These are phyloP conservation scores for Hysterangium stoloniferum DNA, from an alignment of 768 basidiomycete genomes.

Conservation along the genomic window DNA sequence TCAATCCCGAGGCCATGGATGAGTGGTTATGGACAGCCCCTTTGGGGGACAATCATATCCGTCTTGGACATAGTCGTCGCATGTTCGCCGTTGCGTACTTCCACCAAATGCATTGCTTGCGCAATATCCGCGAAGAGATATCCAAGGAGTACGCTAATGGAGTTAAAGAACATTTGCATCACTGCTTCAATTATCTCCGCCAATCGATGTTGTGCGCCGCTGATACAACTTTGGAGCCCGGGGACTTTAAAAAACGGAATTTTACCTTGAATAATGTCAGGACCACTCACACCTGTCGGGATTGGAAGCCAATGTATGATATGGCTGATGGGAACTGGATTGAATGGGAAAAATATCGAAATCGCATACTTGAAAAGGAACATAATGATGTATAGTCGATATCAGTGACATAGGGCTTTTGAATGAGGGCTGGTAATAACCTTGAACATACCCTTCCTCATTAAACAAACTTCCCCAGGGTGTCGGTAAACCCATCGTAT, in stretches of 20 bases:
- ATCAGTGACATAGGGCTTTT: too few species aligned
- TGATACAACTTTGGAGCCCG: constrained; percentile 42
- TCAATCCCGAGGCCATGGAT: constrained; percentile 18
- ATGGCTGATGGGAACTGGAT: constrained; percentile 28
- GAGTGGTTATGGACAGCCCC: constrained; percentile 24
- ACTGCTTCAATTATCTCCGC: constrained; percentile 44
- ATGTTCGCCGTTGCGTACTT: constrained; percentile 30
- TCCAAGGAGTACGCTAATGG: neutral
- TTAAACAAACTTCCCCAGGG: too few species aligned
- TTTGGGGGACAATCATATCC: constrained; percentile 24
- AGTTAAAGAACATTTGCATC: constrained; percentile 23
- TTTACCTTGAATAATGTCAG: constrained; percentile 29
- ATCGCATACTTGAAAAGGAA: too few species aligned
- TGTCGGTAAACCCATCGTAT: too few species aligned
- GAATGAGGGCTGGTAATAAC: too few species aligned
- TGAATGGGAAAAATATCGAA: constrained; percentile 18
- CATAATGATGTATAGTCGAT: too few species aligned
- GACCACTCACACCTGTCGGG: constrained; percentile 34
- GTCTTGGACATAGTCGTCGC: constrained; percentile 26
- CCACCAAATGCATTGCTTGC: constrained; percentile 32
- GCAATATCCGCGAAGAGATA: constrained; percentile 20
- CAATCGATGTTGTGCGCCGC: constrained; percentile 38
- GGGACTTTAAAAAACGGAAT: constrained; percentile 30
- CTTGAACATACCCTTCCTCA: too few species aligned
- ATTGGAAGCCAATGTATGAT: constrained; percentile 32